Conservation (phyloP, 1,139 yeast species). For the Pichia sp. region DNA sequence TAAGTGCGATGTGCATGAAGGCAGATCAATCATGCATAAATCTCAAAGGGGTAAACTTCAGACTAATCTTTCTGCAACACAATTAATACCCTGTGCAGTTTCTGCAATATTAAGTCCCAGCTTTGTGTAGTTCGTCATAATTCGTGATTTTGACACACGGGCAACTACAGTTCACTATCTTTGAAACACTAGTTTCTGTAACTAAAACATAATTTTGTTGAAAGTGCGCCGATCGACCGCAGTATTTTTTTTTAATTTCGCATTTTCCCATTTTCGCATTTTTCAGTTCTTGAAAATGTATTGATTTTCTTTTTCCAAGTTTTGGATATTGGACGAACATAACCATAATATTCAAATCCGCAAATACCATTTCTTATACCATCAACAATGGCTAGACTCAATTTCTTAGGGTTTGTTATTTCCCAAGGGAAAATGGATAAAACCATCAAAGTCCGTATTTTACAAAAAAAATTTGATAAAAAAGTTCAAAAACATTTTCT, state of each 20-base stretch:
- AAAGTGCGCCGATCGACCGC: background rate
- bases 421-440: constrained; percentile 95
- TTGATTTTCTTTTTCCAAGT: background rate
- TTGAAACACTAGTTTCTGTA: too few relatives aligned
- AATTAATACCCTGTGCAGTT: too few relatives aligned
- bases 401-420: constrained; percentile 85
- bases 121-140: too few relatives aligned
- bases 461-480: constrained; percentile 60
- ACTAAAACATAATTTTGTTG: too few relatives aligned
- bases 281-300: background rate
- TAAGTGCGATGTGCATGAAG: too few relatives aligned
- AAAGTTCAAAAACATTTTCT: constrained; percentile 70
- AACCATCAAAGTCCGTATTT: constrained; percentile 90
- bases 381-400: constrained; percentile 70
- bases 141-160: too few relatives aligned
- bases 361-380: background rate
- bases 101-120: too few relatives aligned
- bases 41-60: too few relatives aligned
- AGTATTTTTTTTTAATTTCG: too few relatives aligned
- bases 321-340: background rate
- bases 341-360: background rate
- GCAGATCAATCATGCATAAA: too few relatives aligned
- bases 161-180: too few relatives aligned
- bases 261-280: background rate
- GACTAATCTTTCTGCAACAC: too few relatives aligned